Conservation (phyloP, 768 basidiomycete genomes). For the Sporobolomyces roseus region DNA sequence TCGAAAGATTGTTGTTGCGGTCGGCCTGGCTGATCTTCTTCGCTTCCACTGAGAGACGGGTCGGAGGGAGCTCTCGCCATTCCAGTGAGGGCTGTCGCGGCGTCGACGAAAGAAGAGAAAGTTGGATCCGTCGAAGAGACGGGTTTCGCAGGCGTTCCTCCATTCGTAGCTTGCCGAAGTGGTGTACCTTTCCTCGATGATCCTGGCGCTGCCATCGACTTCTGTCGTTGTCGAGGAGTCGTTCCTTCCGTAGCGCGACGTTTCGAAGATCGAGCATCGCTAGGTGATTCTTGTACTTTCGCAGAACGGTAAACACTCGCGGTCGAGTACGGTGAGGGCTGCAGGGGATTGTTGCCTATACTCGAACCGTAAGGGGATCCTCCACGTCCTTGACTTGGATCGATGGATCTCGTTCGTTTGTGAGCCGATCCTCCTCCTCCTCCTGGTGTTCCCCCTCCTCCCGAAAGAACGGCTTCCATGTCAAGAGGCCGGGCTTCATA, state of each 20-base stretch:
- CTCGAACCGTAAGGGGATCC: constrained; percentile 8
- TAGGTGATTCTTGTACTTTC: constrained; percentile 1
- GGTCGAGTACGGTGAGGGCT: constrained; percentile 34
- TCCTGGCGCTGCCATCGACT: neutral
- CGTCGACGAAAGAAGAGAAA: constrained; percentile 40
- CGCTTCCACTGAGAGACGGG: constrained; percentile 19
- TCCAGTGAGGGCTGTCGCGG: constrained; percentile 32
- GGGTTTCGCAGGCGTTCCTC: constrained; percentile 3
- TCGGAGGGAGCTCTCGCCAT: constrained; percentile 31
- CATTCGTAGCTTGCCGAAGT: neutral
- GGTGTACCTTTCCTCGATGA: neutral
- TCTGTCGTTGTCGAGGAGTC: constrained; percentile 5
- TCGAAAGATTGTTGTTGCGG: neutral
- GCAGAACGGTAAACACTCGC: constrained; percentile 11
- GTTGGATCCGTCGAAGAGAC: constrained; percentile 19
- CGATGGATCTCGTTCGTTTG: constrained; percentile 20
- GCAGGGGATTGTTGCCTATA: no score
- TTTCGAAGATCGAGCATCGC: no score
- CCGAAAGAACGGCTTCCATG: constrained; percentile 18
- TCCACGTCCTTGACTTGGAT: neutral
- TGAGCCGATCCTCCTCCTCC: neutral
- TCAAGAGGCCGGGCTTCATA: constrained; percentile 9
- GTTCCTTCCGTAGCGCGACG: neutral
- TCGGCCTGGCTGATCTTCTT: constrained; percentile 20
- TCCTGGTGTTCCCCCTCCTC: neutral